These are phyloP conservation scores for Xerocomus potaroensis DNA, from an alignment of 768 basidiomycete species.

Conservation along the genomic window DNA sequence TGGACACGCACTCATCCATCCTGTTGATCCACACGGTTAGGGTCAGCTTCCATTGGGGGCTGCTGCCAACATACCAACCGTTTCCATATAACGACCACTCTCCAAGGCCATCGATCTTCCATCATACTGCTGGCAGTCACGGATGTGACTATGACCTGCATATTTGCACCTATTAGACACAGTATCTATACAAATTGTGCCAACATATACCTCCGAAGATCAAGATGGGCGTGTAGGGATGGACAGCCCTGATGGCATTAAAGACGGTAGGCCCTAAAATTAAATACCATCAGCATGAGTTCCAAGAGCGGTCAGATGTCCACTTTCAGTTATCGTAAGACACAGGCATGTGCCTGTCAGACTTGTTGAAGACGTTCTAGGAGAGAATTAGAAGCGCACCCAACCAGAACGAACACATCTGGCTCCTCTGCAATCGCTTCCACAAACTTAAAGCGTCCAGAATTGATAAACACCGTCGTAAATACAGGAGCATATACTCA, in stretches of 20 bases:
- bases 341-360: constrained; percentile 79
- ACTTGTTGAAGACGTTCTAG: neutral
- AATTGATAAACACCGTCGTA: neutral
- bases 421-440: constrained; percentile 78
- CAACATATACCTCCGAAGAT: constrained; percentile 64
- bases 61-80: constrained; percentile 52
- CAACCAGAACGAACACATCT: constrained; percentile 74
- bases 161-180: neutral
- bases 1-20: constrained; percentile 58
- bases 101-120: constrained; percentile 46
- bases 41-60: no score
- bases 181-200: neutral
- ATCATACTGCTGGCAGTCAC: constrained; percentile 27
- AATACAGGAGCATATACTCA: constrained; percentile 22
- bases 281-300: neutral
- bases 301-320: neutral
- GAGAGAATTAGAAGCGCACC: constrained; percentile 36
- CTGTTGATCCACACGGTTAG: constrained; percentile 4
- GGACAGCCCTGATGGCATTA: constrained; percentile 66
- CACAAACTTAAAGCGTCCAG: constrained; percentile 47
- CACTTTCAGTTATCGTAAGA: constrained; percentile 58
- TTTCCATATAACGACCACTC: constrained; percentile 91
- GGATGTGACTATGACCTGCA: constrained; percentile 47
- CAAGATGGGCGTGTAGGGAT: constrained; percentile 72
- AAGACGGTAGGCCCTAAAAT: constrained; percentile 65